Base-by-base conservation (phyloP, 768 basidiomycete species). In the Suillus weaverae region DNA sequence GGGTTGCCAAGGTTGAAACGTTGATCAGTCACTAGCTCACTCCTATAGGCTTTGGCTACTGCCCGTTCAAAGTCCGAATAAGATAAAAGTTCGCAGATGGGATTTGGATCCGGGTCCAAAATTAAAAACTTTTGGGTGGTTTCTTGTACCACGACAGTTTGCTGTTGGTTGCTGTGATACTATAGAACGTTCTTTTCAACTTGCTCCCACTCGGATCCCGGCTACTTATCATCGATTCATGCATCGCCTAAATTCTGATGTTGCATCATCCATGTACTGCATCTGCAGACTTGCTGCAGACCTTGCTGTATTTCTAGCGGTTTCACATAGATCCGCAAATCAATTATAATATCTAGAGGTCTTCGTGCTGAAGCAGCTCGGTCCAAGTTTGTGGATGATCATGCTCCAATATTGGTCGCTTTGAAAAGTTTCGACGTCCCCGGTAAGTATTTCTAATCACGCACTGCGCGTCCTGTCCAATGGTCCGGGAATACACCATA, bases 81-180 rank as follows among this genome's bases (percentile, higher is more conserved):
- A 50, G 26, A 30, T 14, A 26, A 26, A 16, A 26, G 22, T 22
- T 26, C 22, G 48, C 16, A 51, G 26, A 16, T 18, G 41, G 41
- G 26, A 26, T 26, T 26, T 26, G 26, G 26, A 26, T 26, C 2
- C 1, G 26, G 26, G 26, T 50, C 26, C 48, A 30, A 14, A 48
- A 26, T 26, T 8, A 9, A 51, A 51, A 51, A 16, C 8, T 32
- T 51, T 32, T 30, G 6, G 3, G 10, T 50, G 13, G 14, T 14
- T 26, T 26, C 22, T 50, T 26, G n/a, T n/a, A n/a, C n/a, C n/a
- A n/a, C n/a, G n/a, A n/a, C n/a, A n/a, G n/a, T n/a, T 55, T 55
- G 54, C 54, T 55, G 54, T 55, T 55, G 54, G 35, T 8, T 35
- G 35, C 54, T 55, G 54, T 55, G 35, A n/a, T n/a, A n/a, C n/a